Evolutionary conservation across 1,139 yeast species (phyloP).

Genomic region (Pichia sp.): DNA sequence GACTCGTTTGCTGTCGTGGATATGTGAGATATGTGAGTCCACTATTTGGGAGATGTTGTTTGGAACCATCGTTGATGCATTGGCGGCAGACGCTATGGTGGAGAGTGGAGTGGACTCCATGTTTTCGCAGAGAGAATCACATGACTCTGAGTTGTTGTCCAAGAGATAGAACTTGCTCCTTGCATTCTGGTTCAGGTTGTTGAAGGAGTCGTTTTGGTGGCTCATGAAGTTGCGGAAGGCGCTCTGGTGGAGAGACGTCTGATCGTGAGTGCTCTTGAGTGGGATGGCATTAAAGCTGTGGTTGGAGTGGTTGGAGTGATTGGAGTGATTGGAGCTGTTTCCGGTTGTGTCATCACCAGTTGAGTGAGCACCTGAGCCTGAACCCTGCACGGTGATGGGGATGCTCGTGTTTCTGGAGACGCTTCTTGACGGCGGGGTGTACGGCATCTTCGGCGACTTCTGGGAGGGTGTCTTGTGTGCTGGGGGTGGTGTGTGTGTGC

Average conservation of each 20-base stretch:
- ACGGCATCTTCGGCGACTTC: constrained; percentile 19
- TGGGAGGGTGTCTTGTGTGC: too few species aligned
- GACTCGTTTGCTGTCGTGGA: not conserved
- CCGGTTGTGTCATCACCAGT: not conserved
- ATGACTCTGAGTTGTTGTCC: constrained; percentile 12
- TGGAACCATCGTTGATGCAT: not conserved
- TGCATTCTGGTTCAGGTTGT: not conserved
- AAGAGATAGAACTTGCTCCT: constrained; percentile 16
- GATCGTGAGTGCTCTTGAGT: not conserved
- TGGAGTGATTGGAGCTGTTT: not conserved
- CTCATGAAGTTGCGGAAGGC: constrained; percentile 23
- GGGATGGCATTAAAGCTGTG: not conserved
- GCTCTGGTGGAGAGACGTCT: constrained; percentile 10
- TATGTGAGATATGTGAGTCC: not conserved
- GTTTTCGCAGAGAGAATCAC: constrained; percentile 1
- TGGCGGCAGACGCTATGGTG: not conserved
- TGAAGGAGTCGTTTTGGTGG: constrained; percentile 18
- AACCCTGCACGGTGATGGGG: not conserved
- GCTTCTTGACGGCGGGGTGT: constrained; percentile 26
- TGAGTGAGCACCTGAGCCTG: not conserved
- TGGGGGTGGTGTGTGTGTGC: too few species aligned
- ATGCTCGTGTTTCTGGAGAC: constrained; percentile 8
- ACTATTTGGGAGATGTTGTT: not conserved
- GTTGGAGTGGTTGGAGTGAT: not conserved
- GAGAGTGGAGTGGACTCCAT: not conserved